Evolutionary conservation across 202 grass and related monocot genomes (phyloP), one percentile per base, ranked within the genome.

Genomic region (Dendrocalamus latiflorus): DNA sequence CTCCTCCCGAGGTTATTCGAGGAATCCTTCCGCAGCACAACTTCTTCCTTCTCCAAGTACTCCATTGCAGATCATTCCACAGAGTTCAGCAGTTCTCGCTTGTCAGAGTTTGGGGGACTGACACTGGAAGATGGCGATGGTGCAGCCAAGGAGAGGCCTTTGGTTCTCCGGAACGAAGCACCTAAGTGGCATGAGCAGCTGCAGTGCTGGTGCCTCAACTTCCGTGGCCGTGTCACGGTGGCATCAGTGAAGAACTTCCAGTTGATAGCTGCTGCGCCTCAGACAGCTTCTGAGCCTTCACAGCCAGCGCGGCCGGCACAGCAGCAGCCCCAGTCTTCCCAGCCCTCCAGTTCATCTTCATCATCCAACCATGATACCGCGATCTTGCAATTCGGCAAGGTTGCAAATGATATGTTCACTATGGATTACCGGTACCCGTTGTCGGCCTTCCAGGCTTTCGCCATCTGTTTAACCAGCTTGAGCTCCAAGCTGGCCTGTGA

Each of bases 201-300:
- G 53, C 96, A 99, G 43, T 99, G 96, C 79, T 96, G 96, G 96
- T 99, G 96, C 90, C 87, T 99, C 89, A 99, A 99, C 86, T 99
- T 99, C 63, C 87, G 93, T 49, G 96, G 96, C 39, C 87, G 93
- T 1, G 96, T 99, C 37, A 99, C 96, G 0, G 96, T 99, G 2
- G 93, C 96, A 16, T 99, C 96, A 0, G 93, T 99, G 54, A 99
- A 99, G 91, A 99, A 99, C 77, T 99, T 96, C 75, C 96, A 99
- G 86, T 66, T 98, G 54, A 91, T 95, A 51, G 89, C 89, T 34
- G 83, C 82, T 2, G 41, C 17, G 1, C 63, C 79, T 12, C 84
- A 51, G 15, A 3, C 85, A 16, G 39, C 87, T 15, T 66, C 83
- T 1, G 70, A 77, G 39, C 45, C 83, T 41, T 76, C 55, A 1